Conservation (phyloP, 1,139 yeast genomes). For the Zhuliangozyma blackwelliae region DNA sequence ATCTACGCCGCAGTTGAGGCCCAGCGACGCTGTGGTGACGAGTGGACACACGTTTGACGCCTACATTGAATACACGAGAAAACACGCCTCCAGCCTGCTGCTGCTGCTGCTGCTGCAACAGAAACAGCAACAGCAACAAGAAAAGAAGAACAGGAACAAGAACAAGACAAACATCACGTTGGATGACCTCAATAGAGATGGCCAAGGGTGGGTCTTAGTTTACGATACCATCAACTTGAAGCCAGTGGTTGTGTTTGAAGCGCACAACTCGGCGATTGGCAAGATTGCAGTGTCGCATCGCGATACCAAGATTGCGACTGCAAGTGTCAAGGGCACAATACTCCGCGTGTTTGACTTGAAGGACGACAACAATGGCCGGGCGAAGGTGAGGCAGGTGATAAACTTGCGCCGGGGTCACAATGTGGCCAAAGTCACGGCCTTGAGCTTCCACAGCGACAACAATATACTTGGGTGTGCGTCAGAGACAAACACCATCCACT, state of each 20-base stretch:
- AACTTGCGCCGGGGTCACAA: slow-evolving; percentile 72
- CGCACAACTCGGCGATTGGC: slow-evolving; percentile 52
- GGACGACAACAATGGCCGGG: slow-evolving; percentile 9
- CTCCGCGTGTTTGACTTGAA: slow-evolving; percentile 43
- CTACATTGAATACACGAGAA: slow-evolving; percentile 9
- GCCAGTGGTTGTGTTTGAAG: slow-evolving; percentile 56
- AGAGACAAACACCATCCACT: slow-evolving; percentile 65
- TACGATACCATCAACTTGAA: slow-evolving; percentile 57
- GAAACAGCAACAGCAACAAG: no score
- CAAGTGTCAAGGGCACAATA: slow-evolving; percentile 70
- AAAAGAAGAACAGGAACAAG: no score
- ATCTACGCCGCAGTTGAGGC: slow-evolving; percentile 13
- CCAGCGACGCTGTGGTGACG: slow-evolving; percentile 15
- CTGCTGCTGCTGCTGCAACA: no score
- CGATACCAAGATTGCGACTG: slow-evolving; percentile 58
- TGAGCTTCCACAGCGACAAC: slow-evolving; percentile 50
- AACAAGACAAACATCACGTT: slow-evolving; percentile 16
- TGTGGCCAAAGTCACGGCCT: slow-evolving; percentile 49
- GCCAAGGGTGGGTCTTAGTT: slow-evolving; percentile 44
- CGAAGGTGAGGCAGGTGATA: slow-evolving; percentile 28
- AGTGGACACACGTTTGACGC: slow-evolving; percentile 7
- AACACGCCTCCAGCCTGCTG: slow-evolving; percentile 1
- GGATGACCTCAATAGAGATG: slow-evolving; percentile 22
- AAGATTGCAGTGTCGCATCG: slow-evolving; percentile 46
- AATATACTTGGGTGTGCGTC: slow-evolving; percentile 62